Evolutionary conservation across 192 early-diverging fungal species (phyloP), one percentile per base, ranked within the genome.

Genomic region (Dispira simplex): DNA sequence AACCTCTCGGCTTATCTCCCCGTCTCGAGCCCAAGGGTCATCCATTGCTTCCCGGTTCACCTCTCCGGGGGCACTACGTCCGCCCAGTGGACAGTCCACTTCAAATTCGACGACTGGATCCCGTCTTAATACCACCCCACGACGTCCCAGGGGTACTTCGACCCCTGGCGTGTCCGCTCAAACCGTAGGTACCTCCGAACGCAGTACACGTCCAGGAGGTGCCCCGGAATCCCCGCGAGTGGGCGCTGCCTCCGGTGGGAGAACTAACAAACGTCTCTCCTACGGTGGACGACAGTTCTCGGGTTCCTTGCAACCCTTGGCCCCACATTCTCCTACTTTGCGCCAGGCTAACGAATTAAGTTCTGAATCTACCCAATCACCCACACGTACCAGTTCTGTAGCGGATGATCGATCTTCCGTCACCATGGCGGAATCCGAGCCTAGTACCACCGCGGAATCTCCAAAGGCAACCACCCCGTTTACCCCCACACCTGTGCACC

Each of bases 181-280:
- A 5, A n/a, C 39, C 8, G 39, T 16, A 45, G 21, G 21, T n/a
- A 53, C 51, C 26, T 25, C 51, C 51, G 59, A 46, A 46, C 59
- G 59, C 16, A 13, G n/a, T 5, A 25, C 59, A 12, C 59, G 59
- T 21, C 14, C 16, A n/a, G 13, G n/a, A 6, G 59, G 13, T 0
- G 9, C 59, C 44, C 12, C 14, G 6, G 59, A 44, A 45, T 62
- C 59, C 44, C 59, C 59, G 11, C 28, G n/a, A 14, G 18, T 39
- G 14, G n/a, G 16, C 3, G 21, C 26, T 18, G 28, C 56, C 56
- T 39, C 21, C 54, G 14, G 52, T 8, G 10, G 20, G 13, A 56
- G 28, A 25, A 27, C 46, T n/a, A 62, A 62, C 59, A 62, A 62
- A n/a, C 59, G 59, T 9, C 59, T 62, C 6, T 62, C 59, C 13